Evolutionary conservation across 306 rosid genomes (phyloP).

Genomic region (Dalbergia cochinchinensis): DNA sequence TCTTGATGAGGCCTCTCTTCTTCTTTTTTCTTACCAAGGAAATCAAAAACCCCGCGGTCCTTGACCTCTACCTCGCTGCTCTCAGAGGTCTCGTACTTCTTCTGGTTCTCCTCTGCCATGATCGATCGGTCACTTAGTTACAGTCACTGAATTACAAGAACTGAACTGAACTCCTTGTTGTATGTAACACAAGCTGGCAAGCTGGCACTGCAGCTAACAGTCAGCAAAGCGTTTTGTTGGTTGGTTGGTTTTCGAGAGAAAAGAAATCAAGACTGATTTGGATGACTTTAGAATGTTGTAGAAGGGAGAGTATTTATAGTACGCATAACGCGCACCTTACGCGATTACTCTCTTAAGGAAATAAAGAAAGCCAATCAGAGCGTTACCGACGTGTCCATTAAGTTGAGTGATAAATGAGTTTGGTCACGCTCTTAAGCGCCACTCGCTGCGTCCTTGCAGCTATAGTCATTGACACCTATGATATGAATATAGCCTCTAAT

Average conservation of each 20-base stretch:
- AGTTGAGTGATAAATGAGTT: neutral
- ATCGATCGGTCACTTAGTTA: neutral
- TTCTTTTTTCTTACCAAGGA: slow-evolving; percentile 64
- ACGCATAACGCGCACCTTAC: slow-evolving; percentile 53
- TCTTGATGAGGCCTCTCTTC: slow-evolving; percentile 55
- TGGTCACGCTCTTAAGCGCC: neutral
- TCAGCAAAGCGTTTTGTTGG: neutral
- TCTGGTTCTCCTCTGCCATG: slow-evolving; percentile 78
- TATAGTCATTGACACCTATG: neutral
- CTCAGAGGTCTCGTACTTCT: slow-evolving; percentile 52
- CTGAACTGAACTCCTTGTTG: no score
- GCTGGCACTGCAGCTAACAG: neutral
- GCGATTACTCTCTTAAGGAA: slow-evolving; percentile 43
- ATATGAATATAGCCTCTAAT: neutral
- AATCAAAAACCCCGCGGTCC: slow-evolving; percentile 82
- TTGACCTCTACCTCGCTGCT: slow-evolving; percentile 54
- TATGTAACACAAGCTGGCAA: neutral
- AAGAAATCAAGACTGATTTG: neutral
- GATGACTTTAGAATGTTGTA: slow-evolving; percentile 16
- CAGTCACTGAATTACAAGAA: no score
- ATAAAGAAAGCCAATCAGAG: slow-evolving; percentile 20
- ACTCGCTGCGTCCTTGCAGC: neutral
- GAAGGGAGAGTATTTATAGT: slow-evolving; percentile 47
- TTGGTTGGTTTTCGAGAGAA: neutral
- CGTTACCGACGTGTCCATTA: slow-evolving; percentile 42